Evolutionary conservation across 1,284 basidiomycete species (phyloP), one percentile per base, ranked within the genome.

Genomic region (Puccinia triticina): DNA sequence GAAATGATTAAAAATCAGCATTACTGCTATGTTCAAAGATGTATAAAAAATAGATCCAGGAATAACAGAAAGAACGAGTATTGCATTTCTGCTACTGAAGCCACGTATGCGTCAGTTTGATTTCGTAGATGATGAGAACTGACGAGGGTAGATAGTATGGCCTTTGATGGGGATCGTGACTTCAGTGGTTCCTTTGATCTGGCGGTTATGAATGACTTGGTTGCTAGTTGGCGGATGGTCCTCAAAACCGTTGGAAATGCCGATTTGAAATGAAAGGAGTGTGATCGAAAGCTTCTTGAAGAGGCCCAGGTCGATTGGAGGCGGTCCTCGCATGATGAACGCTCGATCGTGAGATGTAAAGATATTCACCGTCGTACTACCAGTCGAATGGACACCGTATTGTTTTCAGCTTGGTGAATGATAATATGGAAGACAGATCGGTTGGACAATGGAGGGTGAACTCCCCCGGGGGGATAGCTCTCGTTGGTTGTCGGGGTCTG

Each of bases 101-200:
- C n/a, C n/a, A n/a, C 37, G 37, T 40, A 50, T 21, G 40, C 18
- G 18, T 32, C 40, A 37, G 48, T 48, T 48, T 29, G 29, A 48
- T 29, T 50, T 75, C 29, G 43, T 46, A 26, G 59, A 64, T 77
- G 18, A 46, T 34, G 10, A 55, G 16, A 34, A 79, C 77, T 43
- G 32, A 79, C 77, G 79, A 73, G 79, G 53, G 48, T 74, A 74
- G 59, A 81, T 61, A 14, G 79, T 61, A 61, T 81, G 71, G 23
- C 32, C 53, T 50, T 59, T 61, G 55, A 81, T 61, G 8, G 79
- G 79, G 23, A 81, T 73, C 1, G 79, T 81, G 32, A 73, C 69
- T 81, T 81, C 79, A 21, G 71, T 73, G 0, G 57, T 53, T n/a
- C 79, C 79, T 64, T 61, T 34, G 48, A 81, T 81, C 23, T 72